These are phyloP conservation scores for Gillenia trifoliata DNA, from an alignment of 306 rosid species.

Conservation along the genomic window DNA sequence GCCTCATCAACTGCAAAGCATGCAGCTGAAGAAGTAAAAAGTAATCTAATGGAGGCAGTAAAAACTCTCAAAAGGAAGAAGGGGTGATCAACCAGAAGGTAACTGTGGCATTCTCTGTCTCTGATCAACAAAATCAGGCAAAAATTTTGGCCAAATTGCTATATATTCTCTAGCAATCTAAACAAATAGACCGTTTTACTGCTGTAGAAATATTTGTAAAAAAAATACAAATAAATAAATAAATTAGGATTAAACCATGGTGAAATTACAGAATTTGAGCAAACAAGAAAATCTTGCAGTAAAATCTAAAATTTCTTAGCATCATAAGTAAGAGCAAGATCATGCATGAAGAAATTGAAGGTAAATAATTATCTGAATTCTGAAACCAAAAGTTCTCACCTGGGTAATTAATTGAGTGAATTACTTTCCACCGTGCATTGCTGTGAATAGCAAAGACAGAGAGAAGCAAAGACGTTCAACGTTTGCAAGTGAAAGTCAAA, in stretches of 20 bases:
- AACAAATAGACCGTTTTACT: too few species aligned
- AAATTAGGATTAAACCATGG: too few species aligned
- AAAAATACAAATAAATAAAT: too few species aligned
- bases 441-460: not conserved
- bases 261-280: not conserved
- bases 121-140: too few species aligned
- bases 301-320: not conserved
- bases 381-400: conserved; percentile 16
- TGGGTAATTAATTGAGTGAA: not conserved
- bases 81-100: not conserved
- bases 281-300: not conserved
- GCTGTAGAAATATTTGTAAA: too few species aligned
- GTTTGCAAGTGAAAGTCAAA: conserved; percentile 16
- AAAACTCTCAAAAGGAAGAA: not conserved
- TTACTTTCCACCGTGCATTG: too few species aligned
- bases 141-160: too few species aligned
- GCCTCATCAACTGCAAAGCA: too few species aligned
- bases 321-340: not conserved
- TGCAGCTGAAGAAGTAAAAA: not conserved
- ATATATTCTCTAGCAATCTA: too few species aligned
- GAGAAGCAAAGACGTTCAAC: not conserved
- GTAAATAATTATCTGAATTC: not conserved
- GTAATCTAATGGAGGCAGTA: not conserved
- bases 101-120: not conserved
- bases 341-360: conserved; percentile 7